Evolutionary conservation across 208 protist genomes (phyloP).

Genomic region (Tritrichomonas foetus): DNA sequence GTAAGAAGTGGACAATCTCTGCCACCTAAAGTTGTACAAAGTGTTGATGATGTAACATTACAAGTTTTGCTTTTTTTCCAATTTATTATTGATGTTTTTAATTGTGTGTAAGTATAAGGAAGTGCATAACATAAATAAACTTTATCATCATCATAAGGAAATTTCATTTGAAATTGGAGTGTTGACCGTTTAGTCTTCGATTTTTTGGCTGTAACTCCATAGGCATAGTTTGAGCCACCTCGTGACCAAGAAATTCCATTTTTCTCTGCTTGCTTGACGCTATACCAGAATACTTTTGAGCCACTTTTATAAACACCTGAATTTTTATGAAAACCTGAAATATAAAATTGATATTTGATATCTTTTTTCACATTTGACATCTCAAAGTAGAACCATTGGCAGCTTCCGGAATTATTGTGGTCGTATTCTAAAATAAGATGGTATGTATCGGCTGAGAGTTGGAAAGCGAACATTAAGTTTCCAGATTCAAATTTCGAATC

Average conservation of each 20-base stretch:
- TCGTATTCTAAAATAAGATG: slow-evolving; percentile 22
- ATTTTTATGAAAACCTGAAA: slow-evolving; percentile 34
- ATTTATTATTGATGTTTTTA: background rate
- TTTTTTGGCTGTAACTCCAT: background rate
- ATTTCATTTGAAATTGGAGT: slow-evolving; percentile 73
- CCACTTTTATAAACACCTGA: background rate
- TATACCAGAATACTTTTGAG: slow-evolving; percentile 37
- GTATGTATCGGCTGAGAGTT: background rate
- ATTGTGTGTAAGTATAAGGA: background rate
- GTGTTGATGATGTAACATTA: background rate
- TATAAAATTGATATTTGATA: slow-evolving; percentile 9
- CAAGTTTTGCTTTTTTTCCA: background rate
- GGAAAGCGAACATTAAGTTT: background rate
- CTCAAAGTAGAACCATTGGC: slow-evolving; percentile 39
- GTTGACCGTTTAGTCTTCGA: slow-evolving; percentile 53
- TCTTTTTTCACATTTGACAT: background rate
- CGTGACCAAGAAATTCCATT: background rate
- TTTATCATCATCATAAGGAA: slow-evolving; percentile 57
- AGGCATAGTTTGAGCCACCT: slow-evolving; percentile 24
- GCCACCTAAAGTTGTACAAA: background rate
- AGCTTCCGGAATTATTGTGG: background rate
- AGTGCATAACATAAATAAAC: background rate
- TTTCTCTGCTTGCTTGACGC: background rate
- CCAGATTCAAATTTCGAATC: slow-evolving; percentile 17
- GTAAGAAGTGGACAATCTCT: background rate